Base-by-base conservation (phyloP, 1,284 basidiomycete genomes). In the Apiotrichum siamense region DNA sequence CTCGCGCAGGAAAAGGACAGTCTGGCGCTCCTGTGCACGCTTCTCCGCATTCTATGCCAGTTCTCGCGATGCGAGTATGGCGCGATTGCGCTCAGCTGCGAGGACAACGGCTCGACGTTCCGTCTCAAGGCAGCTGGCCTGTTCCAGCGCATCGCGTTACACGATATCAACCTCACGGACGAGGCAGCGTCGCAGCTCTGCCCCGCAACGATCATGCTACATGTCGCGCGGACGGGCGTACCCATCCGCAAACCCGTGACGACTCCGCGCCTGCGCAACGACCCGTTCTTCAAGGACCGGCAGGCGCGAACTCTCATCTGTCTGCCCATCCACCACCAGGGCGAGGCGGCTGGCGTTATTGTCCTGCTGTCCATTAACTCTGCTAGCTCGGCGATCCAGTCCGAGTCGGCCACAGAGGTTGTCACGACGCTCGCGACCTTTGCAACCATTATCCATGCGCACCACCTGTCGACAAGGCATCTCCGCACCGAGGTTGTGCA, bases 1-100 rank as follows among this genome's bases (percentile, higher is more conserved):
- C 54, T 71, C 1, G 69, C 69, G 1, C 59, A 59, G 35, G 64
- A 69, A 39, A 59, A 61, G 44, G 65, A 71, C 47, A 64, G 64
- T 3, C 51, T 61, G 11, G 57, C 62, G 7, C 47, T 68, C 10
- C 50, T 68, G 20, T 61, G 61, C 43, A 63, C 64, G 0, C 47
- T 71, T 7, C 55, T 69, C 24, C 53, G 60, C 10, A 64, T 65
- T 2, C 52, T 68, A 23, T 65, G 63, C 38, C 66, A 71, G 52
- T 64, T 66, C 31, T 45, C 58, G 15, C 59, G 64, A 20, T 62
- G 64, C 41, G 66, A 67, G 36, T 71, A 61, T 47, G 67, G 65
- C 4, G 69, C 69, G 1, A 64, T 69, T 10, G 66, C 61, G 0
- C 53, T 69, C 3, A 49, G 43, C 46, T 62, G 63, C 27, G 58